Evolutionary conservation across 228 moss, liverwort and hornwort species (phyloP).

Genomic region (Sphagnum fallax): DNA sequence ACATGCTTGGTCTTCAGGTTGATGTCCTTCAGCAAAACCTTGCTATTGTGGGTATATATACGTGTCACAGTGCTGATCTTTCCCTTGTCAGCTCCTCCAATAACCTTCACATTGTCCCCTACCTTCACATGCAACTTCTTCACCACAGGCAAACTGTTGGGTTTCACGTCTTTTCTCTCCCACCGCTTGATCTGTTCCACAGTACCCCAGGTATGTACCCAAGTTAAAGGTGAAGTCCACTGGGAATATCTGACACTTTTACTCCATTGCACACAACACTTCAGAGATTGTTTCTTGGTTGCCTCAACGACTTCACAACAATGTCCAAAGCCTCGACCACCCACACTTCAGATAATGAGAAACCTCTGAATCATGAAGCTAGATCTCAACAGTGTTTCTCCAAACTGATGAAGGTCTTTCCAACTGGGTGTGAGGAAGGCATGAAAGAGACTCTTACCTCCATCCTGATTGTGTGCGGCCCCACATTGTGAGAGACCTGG

Average conservation of each 20-base stretch:
- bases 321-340: background rate
- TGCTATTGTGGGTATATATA: conserved; percentile 83
- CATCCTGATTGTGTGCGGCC: conserved; percentile 24
- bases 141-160: conserved; percentile 81
- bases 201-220: background rate
- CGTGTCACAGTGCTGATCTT: conserved; percentile 70
- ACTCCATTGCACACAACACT: background rate
- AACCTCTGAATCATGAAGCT: background rate
- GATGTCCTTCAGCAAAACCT: conserved; percentile 76
- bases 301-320: too few species aligned
- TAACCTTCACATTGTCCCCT: conserved; percentile 95
- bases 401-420: background rate
- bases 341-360: background rate
- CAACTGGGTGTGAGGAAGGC: background rate
- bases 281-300: too few species aligned
- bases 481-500: conserved; percentile 22
- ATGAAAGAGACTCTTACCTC: conserved; percentile 17
- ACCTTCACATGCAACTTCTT: conserved; percentile 81
- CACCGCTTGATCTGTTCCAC: conserved; percentile 79
- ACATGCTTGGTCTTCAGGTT: conserved; percentile 98
- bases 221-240: background rate
- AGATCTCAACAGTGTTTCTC: background rate
- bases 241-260: background rate
- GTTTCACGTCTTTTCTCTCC: conserved; percentile 97
- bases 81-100: conserved; percentile 79